Percentiles rank a stretch among this genome's conserved stretches.
phyloP scores from a whole-genome alignment of 2,329 filamentous ascomycete species.

The Ceratocystis huliohia region DNA sequence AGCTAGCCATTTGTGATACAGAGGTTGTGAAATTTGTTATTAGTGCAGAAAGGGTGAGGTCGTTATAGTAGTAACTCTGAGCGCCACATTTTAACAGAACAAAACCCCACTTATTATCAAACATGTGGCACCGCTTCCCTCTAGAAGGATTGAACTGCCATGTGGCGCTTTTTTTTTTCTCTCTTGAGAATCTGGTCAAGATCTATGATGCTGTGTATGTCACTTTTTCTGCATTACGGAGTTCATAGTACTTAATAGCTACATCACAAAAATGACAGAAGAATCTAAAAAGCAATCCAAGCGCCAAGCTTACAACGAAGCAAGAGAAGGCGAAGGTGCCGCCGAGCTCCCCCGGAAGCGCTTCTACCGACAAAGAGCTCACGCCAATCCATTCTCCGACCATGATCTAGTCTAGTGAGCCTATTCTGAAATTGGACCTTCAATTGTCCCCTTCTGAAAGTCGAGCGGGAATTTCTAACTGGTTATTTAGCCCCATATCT shows the following conservation, averaged over 20 bases:
- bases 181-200: neutral
- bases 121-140: slow-evolving; percentile 5
- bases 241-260: slow-evolving; percentile 4
- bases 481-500: slow-evolving; percentile 50
- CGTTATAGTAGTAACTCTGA: neutral
- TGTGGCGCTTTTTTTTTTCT: neutral
- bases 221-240: neutral
- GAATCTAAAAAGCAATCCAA: slow-evolving; percentile 46
- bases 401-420: slow-evolving; percentile 78
- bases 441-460: neutral
- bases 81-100: neutral
- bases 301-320: slow-evolving; percentile 50
- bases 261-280: slow-evolving; percentile 24
- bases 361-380: slow-evolving; percentile 90
- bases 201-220: neutral
- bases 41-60: neutral
- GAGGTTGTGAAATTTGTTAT: neutral
- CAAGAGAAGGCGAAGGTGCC: slow-evolving; percentile 30
- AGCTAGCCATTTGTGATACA: neutral
- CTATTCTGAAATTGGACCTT: neutral
- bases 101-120: neutral
- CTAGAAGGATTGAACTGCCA: neutral
- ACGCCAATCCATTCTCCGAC: slow-evolving; percentile 97
- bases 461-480: slow-evolving; percentile 11
- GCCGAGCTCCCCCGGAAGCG: slow-evolving; percentile 75